Percentiles rank a stretch among this genome's conserved stretches.
These are phyloP conservation scores for Aureobasidium sp. DNA, from an alignment of 2,329 filamentous ascomycete genomes.

Conservation along the genomic window DNA sequence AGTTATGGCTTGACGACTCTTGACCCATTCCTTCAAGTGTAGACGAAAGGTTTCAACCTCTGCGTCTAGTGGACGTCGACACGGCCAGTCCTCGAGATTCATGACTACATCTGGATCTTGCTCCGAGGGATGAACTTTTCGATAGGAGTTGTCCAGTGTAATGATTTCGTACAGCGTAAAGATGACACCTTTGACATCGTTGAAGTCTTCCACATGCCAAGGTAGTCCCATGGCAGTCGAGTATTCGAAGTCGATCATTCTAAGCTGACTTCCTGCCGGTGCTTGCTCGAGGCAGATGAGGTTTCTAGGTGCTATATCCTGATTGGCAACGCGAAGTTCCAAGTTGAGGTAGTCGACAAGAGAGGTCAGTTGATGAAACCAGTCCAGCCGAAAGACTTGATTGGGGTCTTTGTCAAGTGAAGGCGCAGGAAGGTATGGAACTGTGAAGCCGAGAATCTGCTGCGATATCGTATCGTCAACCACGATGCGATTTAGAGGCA, in stretches of 20 bases:
- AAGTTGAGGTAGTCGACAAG: background rate
- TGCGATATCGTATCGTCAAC: background rate
- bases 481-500: background rate
- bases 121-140: background rate
- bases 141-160: background rate
- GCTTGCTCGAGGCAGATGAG: background rate
- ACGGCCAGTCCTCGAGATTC: background rate
- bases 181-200: constrained; percentile 3
- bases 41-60: background rate
- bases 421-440: background rate
- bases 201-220: background rate
- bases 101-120: background rate
- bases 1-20: background rate
- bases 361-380: background rate
- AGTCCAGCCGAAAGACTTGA: background rate
- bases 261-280: background rate
- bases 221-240: background rate
- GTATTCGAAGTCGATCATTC: background rate
- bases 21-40: background rate
- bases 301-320: background rate
- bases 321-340: background rate
- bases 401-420: background rate
- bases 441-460: background rate
- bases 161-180: constrained; percentile 8
- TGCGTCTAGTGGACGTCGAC: background rate